Evolutionary conservation across 805 yeast genomes (phyloP).

Genomic region (Metschnikowia matae): DNA sequence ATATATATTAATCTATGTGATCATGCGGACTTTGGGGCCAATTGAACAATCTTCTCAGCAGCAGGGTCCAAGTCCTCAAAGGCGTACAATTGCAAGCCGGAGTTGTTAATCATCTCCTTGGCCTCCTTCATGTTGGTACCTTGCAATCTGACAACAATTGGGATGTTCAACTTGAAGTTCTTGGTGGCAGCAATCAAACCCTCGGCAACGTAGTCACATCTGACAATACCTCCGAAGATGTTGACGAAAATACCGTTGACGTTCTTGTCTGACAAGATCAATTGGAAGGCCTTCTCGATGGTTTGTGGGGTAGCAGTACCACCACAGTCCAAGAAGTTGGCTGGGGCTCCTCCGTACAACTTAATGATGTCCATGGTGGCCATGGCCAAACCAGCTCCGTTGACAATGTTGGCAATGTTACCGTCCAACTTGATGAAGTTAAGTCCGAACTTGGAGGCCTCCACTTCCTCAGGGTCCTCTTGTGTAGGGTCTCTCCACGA

Average conservation of each 20-base stretch:
- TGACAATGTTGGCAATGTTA: slow-evolving; percentile 96
- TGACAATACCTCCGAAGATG: slow-evolving; percentile 98
- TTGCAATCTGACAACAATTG: slow-evolving; percentile 97
- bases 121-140: slow-evolving; percentile 95
- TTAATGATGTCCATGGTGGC: slow-evolving; percentile 99
- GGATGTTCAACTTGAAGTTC: slow-evolving; percentile 84
- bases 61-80: slow-evolving; percentile 94
- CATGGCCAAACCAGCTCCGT: slow-evolving; percentile 99
- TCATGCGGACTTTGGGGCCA: slow-evolving; percentile 37
- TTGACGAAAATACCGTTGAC: slow-evolving; percentile 96
- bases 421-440: slow-evolving; percentile 98
- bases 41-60: slow-evolving; percentile 88
- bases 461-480: slow-evolving; percentile 96
- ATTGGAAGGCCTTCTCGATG: slow-evolving; percentile 92
- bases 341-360: slow-evolving; percentile 97
- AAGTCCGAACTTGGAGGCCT: slow-evolving; percentile 83
- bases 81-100: slow-evolving; percentile 90
- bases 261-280: slow-evolving; percentile 82
- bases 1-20: not conserved
- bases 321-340: slow-evolving; percentile 99
- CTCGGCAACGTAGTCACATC: slow-evolving; percentile 98
- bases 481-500: slow-evolving; percentile 96
- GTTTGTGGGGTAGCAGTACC: slow-evolving; percentile 99
- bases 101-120: slow-evolving; percentile 74
- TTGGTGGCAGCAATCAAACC: slow-evolving; percentile 95